These are phyloP conservation scores for Neurospora sp. DNA, from an alignment of 495 filamentous ascomycete genomes.

Conservation along the genomic window DNA sequence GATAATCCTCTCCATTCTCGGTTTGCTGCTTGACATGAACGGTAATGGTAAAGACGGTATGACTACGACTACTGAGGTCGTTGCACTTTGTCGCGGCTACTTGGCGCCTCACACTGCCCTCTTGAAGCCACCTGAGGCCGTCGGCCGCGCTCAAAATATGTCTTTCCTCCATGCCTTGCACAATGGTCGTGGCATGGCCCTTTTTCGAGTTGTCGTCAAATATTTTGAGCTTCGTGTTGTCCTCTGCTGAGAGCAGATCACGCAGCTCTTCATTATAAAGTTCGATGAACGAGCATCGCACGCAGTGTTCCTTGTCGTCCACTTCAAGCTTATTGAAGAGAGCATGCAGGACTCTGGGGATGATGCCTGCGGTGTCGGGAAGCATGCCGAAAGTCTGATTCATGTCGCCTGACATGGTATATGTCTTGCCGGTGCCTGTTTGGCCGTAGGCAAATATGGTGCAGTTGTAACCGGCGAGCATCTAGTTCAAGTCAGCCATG, in stretches of 20 bases:
- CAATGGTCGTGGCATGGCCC: constrained; percentile 65
- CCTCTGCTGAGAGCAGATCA: constrained; percentile 74
- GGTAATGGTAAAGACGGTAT: constrained; percentile 93
- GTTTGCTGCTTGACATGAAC: constrained; percentile 70
- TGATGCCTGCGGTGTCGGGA: constrained; percentile 86
- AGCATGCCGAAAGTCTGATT: constrained; percentile 71
- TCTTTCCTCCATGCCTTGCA: constrained; percentile 95
- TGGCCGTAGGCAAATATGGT: constrained; percentile 98
- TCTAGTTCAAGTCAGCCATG: constrained; percentile 41
- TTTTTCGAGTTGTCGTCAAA: constrained; percentile 84
- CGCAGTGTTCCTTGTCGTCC: constrained; percentile 72
- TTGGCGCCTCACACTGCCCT: constrained; percentile 85
- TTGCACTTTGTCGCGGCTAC: constrained; percentile 98
- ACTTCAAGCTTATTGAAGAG: constrained; percentile 73
- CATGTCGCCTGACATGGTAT: constrained; percentile 99
- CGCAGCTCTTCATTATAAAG: constrained; percentile 95
- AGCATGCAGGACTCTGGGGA: constrained; percentile 77
- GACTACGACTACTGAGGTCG: constrained; percentile 88
- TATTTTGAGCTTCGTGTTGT: constrained; percentile 81
- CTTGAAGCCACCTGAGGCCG: constrained; percentile 79
- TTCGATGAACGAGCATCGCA: constrained; percentile 98
- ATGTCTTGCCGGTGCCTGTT: constrained; percentile 96
- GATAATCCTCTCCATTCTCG: constrained; percentile 73
- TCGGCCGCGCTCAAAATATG: constrained; percentile 77
- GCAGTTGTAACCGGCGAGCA: constrained; percentile 93